A percentile compares a stretch with the other conserved stretches of the same genome.
phyloP scores from a whole-genome alignment of 805 yeast genomes.

The Kazachstania kunashirensis region DNA sequence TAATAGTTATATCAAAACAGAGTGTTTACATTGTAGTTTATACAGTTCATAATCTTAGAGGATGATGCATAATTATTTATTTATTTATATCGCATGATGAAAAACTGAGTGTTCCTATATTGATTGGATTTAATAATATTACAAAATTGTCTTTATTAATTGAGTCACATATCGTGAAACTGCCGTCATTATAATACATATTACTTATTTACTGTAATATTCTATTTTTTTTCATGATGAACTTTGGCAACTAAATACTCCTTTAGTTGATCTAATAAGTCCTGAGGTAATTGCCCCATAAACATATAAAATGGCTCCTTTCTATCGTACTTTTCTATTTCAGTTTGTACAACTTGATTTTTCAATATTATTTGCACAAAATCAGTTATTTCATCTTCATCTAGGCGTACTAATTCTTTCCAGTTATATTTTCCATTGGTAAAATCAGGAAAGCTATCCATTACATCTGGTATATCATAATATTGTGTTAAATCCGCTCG shows the following conservation, averaged over 20 bases:
- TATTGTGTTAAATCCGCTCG: constrained; percentile 57
- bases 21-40: too few relatives aligned
- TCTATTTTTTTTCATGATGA: background rate
- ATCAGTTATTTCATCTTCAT: constrained; percentile 21
- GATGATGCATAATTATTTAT: too few relatives aligned
- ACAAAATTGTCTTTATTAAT: too few relatives aligned
- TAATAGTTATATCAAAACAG: too few relatives aligned
- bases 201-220: too few relatives aligned
- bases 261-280: constrained; percentile 8
- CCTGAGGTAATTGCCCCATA: constrained; percentile 22
- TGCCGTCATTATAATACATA: too few relatives aligned
- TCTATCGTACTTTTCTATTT: constrained; percentile 14
- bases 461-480: constrained; percentile 62
- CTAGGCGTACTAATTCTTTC: constrained; percentile 9
- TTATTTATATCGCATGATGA: too few relatives aligned
- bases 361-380: constrained; percentile 18
- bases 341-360: constrained; percentile 19
- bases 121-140: too few relatives aligned
- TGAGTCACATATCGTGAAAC: too few relatives aligned
- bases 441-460: constrained; percentile 26
- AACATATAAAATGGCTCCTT: constrained; percentile 17
- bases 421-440: constrained; percentile 23
- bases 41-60: too few relatives aligned
- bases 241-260: background rate
- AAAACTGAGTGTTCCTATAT: too few relatives aligned